These are phyloP conservation scores for Berkeleyomyces rouxiae DNA, from an alignment of 2,329 filamentous ascomycete species.

Conservation along the genomic window DNA sequence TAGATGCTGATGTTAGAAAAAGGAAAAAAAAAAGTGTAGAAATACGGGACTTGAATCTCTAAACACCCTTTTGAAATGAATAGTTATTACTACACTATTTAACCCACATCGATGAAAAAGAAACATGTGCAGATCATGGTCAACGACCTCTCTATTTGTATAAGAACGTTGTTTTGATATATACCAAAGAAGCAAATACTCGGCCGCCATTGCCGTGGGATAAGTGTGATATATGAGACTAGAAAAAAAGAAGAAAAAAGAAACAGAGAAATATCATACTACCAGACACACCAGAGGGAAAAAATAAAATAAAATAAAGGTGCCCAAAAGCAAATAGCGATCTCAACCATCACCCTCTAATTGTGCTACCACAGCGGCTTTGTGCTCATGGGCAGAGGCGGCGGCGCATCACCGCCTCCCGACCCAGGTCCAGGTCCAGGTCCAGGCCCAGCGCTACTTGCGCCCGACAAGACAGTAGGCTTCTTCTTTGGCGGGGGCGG, in stretches of 20 bases:
- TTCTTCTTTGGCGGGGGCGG: constrained; percentile 38
- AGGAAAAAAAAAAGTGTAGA: neutral
- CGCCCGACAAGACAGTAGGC: constrained; percentile 19
- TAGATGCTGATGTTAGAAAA: neutral
- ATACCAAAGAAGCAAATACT: neutral
- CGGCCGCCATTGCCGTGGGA: too few species aligned
- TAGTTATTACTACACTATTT: too few species aligned
- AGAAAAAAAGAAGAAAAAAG: too few species aligned
- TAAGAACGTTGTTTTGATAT: neutral
- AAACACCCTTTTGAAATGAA: neutral
- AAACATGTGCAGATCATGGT: too few species aligned
- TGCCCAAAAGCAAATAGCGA: too few species aligned
- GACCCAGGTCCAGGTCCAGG: constrained; percentile 6
- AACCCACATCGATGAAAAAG: neutral
- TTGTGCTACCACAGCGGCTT: constrained; percentile 22
- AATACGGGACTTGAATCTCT: neutral
- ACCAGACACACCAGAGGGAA: too few species aligned
- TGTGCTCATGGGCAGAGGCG: constrained; percentile 36
- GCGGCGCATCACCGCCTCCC: constrained; percentile 22
- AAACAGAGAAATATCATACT: too few species aligned
- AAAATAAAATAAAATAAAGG: too few species aligned
- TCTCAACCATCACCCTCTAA: too few species aligned
- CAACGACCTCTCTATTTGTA: neutral
- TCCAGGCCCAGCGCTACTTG: constrained; percentile 13
- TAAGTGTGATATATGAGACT: too few species aligned